Evolutionary conservation across 371 early-diverging fungal species (phyloP).

Genomic region (Rhizopus sp.): DNA sequence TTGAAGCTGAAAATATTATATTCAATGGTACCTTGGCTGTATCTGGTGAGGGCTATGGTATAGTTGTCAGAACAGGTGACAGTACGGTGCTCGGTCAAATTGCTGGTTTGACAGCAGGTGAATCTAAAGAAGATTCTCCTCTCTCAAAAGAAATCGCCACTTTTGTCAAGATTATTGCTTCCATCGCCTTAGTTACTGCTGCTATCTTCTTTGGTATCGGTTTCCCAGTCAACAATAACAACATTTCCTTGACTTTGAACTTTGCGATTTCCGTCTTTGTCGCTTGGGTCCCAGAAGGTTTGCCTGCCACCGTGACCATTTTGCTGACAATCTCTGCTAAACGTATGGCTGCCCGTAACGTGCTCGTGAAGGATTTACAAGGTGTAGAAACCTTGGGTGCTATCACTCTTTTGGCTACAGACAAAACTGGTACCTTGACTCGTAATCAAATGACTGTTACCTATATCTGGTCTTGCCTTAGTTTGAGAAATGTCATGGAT

Average conservation of each 20-base stretch:
- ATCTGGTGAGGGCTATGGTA: conserved; percentile 87
- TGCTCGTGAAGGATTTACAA: conserved; percentile 92
- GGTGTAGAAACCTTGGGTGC: conserved; percentile 97
- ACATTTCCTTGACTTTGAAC: conserved; percentile 71
- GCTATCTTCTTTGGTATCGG: conserved; percentile 85
- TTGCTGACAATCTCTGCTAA: conserved; percentile 92
- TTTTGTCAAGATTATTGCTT: conserved; percentile 87
- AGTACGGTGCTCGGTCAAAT: conserved; percentile 93
- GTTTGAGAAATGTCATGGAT: conserved; percentile 62
- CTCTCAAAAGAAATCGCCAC: conserved; percentile 72
- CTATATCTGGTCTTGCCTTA: conserved; percentile 79
- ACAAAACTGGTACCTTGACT: conserved; percentile 96
- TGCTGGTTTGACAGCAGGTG: conserved; percentile 82
- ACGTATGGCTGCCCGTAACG: conserved; percentile 86
- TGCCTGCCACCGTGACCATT: conserved; percentile 90
- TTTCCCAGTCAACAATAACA: conserved; percentile 54
- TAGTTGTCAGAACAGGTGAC: conserved; percentile 93
- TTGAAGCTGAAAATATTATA: conserved; percentile 89
- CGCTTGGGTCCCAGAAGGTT: conserved; percentile 90
- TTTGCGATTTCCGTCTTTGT: conserved; percentile 91
- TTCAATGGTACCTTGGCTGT: conserved; percentile 90
- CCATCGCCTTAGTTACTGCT: conserved; percentile 75
- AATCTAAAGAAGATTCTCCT: conserved; percentile 71
- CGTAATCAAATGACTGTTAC: conserved; percentile 95
- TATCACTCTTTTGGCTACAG: conserved; percentile 92